Evolutionary conservation across 345 rosid species (phyloP), one percentile per base, ranked within the genome.

Genomic region (Toxicodendron radicans): DNA sequence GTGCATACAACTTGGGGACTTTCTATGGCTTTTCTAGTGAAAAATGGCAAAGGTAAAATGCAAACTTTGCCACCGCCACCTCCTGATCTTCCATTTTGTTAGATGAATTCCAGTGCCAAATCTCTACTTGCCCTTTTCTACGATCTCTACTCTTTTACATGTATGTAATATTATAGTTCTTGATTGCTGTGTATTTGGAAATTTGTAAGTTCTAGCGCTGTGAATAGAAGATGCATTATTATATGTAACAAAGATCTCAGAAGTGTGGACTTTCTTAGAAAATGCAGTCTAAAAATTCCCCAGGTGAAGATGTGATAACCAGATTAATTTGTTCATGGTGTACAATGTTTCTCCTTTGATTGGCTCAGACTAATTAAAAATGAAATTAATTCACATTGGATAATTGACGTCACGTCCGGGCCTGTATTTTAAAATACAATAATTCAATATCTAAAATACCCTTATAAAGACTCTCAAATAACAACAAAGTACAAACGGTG

Each of bases 1-100:
- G 43, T 27, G 38, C 70, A 67, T 48, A 38, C 61, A 10, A 54
- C 69, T n/a, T 43, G 77, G 68, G 80, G 80, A 4, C 67, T 77
- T 5, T 66, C 80, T 21, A 76, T 64, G 70, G 74, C 74, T 30
- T 78, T 73, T 33, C 11, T 61, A 16, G 65, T 68, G 32, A 69
- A 72, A 56, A 68, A 68, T 67, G 73, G 76, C 14, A 53, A 51
- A 45, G 74, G 66, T 27, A 48, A 56, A 33, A 17, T 68, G 74
- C 71, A 68, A 14, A 67, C 53, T 11, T 43, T 73, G 74, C 66
- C 70, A 14, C 17, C 20, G 1, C 54, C 71, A 14, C 78, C 74
- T 18, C 60, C 49, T 18, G 71, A 73, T 32, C 54, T 68, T 45
- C 74, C 71, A 41, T 20, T 57, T 32, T 72, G 64, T 60, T 66